Evolutionary conservation across 345 rosid genomes (phyloP), one percentile per base, ranked within the genome.

Genomic region (Bruguiera sexangula): DNA sequence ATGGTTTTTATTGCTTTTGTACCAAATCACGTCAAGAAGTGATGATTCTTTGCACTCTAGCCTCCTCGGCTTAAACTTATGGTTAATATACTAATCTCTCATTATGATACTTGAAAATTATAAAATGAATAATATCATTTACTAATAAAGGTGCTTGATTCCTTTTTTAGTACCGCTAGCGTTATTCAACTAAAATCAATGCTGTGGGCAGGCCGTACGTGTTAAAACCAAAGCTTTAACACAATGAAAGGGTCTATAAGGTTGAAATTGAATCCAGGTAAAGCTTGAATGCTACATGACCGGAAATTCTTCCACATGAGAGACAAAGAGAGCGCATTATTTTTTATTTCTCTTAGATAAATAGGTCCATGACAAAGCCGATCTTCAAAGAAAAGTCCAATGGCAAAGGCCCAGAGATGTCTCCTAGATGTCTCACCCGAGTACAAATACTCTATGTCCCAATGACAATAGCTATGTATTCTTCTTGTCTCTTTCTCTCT

Each of bases 381-480:
- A 69, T 73, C 48, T 26, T 43, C 11, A 50, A 60, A 62, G 66
- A 76, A 73, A 61, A 68, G 34, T 70, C 80, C 72, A 19, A 67
- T 34, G 34, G 74, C 52, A 78, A 79, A 83, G 30, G 82, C 65
- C 84, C 74, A 82, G 69, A 65, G 13, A 50, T 37, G 39, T 67
- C 61, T 76, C 59, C 50, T 21, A 65, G 18, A 54, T 37, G 48
- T 67, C 61, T 76, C 59, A 54, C 27, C 15, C 32, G 21, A 60
- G 55, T 62, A 75, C 62, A 62, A 70, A 56, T 75, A 70, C 75
- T 39, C 54, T 1, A 67, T 54, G 39, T 31, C 60, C 37, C 74
- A 29, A 60, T 53, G 78, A 22, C 60, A 72, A 70, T 72, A 77
- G 81, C 83, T 53, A 67, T 50, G 77, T 75, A 81, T 71, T 79